phyloP scores from a whole-genome alignment of 2,329 filamentous ascomycete species.

The Helicocarpus griseus region DNA sequence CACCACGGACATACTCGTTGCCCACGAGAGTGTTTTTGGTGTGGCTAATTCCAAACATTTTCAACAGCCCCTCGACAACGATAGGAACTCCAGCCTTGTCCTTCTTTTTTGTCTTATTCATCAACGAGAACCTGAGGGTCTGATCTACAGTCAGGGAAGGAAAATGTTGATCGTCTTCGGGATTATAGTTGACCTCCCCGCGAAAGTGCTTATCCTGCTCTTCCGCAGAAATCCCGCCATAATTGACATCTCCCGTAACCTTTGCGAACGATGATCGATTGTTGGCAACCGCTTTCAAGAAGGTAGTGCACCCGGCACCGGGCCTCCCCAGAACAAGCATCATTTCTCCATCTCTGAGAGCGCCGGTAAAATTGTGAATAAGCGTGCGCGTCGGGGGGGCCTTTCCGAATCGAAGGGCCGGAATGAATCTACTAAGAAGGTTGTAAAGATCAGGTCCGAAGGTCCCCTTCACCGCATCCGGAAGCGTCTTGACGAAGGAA shows the following conservation, averaged over 20 bases:
- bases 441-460: conserved; percentile 72
- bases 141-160: conserved; percentile 67
- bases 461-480: conserved; percentile 63
- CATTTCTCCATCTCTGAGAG: conserved; percentile 53
- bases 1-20: conserved; percentile 61
- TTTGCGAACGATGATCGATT: conserved; percentile 55
- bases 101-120: conserved; percentile 64
- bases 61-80: conserved; percentile 46
- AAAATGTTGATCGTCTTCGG: conserved; percentile 68
- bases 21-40: conserved; percentile 66
- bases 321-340: conserved; percentile 55
- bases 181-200: conserved; percentile 70
- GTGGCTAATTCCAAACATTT: conserved; percentile 70
- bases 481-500: conserved; percentile 61
- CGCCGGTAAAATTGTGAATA: conserved; percentile 58
- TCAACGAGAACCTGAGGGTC: conserved; percentile 63
- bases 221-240: conserved; percentile 60
- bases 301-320: conserved; percentile 65
- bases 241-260: conserved; percentile 60
- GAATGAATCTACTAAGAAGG: conserved; percentile 47
- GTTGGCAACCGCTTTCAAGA: conserved; percentile 66
- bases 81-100: conserved; percentile 55
- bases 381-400: conserved; percentile 44
- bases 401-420: conserved; percentile 39
- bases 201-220: conserved; percentile 60